Percentiles rank a stretch among this genome's conserved stretches.
Conservation (phyloP, 139 green algal species). For the Yamagishiella unicocca region DNA sequence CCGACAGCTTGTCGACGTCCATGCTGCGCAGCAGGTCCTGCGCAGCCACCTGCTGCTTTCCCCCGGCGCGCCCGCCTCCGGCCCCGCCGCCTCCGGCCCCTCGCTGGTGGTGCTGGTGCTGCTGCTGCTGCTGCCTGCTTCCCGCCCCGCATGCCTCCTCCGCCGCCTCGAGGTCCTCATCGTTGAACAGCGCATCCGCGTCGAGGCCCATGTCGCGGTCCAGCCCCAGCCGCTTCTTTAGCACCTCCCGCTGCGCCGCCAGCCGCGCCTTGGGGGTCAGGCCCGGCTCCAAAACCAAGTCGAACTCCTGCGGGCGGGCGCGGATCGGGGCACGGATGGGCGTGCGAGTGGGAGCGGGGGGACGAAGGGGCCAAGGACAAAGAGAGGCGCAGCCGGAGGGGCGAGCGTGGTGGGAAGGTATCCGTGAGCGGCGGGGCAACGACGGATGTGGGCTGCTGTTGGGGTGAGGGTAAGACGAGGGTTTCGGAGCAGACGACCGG, state of each 20-base stretch:
- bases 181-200: conserved; percentile 78
- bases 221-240: conserved; percentile 82
- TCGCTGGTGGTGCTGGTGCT: background rate
- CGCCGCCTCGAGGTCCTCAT: conserved; percentile 81
- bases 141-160: conserved; percentile 4
- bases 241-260: conserved; percentile 70
- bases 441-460: no score
- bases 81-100: background rate
- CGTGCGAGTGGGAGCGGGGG: background rate
- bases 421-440: no score
- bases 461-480: no score
- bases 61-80: background rate
- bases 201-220: conserved; percentile 73
- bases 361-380: background rate
- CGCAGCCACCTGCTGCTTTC: conserved; percentile 53
- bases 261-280: conserved; percentile 70
- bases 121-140: background rate
- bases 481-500: no score
- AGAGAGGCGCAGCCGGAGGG: background rate
- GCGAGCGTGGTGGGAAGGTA: background rate
- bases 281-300: conserved; percentile 50
- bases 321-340: background rate
- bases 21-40: conserved; percentile 68
- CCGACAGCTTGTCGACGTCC: conserved; percentile 69
- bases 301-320: conserved; percentile 75